Base-by-base conservation (phyloP, 2,329 filamentous ascomycete genomes). In the Tolypocladium ovalisporum region DNA sequence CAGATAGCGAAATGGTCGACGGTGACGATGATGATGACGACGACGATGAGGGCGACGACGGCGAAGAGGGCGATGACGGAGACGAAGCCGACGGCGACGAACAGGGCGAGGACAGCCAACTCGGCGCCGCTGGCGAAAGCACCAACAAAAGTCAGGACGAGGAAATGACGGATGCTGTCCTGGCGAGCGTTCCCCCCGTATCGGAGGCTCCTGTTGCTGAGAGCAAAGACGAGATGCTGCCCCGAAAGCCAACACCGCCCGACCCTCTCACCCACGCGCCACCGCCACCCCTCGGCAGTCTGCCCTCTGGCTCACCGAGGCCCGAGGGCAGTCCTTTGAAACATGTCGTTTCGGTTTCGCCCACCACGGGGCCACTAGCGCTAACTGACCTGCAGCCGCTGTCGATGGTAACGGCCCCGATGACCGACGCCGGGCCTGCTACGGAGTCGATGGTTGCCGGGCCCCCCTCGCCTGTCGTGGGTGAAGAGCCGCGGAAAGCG, bases 1-100 rank as follows among this genome's bases (percentile, higher is more conserved):
- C 75, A 17, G 80, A 82, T 59, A 77, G 73, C 62, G 79, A 82
- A 59, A 80, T 81, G 73, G 76, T 73, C 1, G 84, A 85, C 47
- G 76, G 73, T 27, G 74, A 76, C 29, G 74, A 76, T 35, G 72
- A 75, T 3, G 71, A 79, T 22, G 76, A 72, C n/a, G 69, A 70
- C 66, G 72, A 74, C 10, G 77, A 77, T 3, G 78, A 76, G 22
- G 77, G 79, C 1, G 78, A 75, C 2, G 76, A 72, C 4, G 77
- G 76, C 4, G 75, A 75, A 2, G 76, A 77, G 3, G 78, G 73
- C 3, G 76, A 76, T 2, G 78, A 76, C 5, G 77, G 73, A 3
- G 77, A 74, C 4, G 76, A 75, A 3, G 79, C 77, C 3, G 76
- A 75, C 4, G 77, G 73, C 3, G 77, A 79, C 1, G 76, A 72